A percentile compares a stretch with the other conserved stretches of the same genome.
Evolutionary conservation across 2,329 filamentous ascomycete species (phyloP).

Genomic region (Colletotrichum orchidophilum): DNA sequence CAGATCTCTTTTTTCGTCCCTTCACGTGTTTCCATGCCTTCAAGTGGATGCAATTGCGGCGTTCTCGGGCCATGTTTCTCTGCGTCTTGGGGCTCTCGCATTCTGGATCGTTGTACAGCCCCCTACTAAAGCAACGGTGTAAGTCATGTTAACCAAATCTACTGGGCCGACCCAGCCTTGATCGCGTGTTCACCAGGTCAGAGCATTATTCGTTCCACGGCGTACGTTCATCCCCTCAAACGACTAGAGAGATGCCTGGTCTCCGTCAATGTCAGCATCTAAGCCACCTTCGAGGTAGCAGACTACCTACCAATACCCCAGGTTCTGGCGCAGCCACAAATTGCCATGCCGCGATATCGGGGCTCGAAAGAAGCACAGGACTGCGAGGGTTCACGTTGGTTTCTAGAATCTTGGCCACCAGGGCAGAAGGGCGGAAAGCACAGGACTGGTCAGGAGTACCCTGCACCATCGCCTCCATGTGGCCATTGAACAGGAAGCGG

Average conservation of each 20-base stretch:
- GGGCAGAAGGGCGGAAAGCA: background rate
- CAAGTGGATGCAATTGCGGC: background rate
- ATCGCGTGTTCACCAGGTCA: background rate
- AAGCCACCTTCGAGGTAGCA: background rate
- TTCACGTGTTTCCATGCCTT: background rate
- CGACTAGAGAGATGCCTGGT: background rate
- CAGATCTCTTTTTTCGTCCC: conserved; percentile 16
- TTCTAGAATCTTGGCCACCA: conserved; percentile 23
- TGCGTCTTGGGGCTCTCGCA: background rate
- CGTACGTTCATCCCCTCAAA: background rate
- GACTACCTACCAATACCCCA: background rate
- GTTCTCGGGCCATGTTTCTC: background rate
- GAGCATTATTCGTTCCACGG: background rate
- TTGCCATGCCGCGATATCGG: background rate
- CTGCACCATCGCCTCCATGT: background rate
- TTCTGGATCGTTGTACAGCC: background rate
- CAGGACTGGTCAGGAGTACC: background rate
- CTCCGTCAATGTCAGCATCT: background rate
- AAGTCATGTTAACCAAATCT: background rate
- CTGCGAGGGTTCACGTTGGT: background rate
- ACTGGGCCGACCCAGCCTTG: background rate
- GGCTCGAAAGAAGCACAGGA: background rate
- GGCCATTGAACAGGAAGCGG: background rate
- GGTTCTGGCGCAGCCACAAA: conserved; percentile 1
- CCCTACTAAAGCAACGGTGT: background rate